These are phyloP conservation scores for Rhododendron molle DNA, from an alignment of 148 eudicot species.

Conservation along the genomic window DNA sequence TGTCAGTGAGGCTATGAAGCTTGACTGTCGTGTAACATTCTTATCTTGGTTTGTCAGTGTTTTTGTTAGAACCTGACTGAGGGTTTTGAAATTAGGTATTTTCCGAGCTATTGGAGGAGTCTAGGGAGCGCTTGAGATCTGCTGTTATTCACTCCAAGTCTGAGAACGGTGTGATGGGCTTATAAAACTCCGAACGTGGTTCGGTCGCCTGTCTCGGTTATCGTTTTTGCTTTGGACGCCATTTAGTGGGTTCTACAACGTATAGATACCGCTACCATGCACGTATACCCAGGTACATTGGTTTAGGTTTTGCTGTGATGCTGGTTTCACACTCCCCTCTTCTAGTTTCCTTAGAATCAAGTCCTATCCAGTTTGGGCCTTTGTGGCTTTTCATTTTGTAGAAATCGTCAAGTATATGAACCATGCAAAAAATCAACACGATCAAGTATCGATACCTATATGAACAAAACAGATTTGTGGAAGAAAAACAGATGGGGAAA, in stretches of 20 bases:
- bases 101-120: not conserved
- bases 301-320: not conserved
- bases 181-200: not conserved
- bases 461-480: too few relatives aligned
- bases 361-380: not conserved
- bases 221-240: not conserved
- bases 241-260: not conserved
- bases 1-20: not conserved
- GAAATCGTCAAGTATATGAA: not conserved
- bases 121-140: not conserved
- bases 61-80: not conserved
- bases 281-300: not conserved
- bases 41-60: not conserved
- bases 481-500: not conserved
- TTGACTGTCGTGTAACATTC: not conserved
- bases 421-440: not conserved
- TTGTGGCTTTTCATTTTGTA: not conserved
- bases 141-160: not conserved
- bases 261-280: not conserved
- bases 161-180: not conserved
- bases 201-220: not conserved
- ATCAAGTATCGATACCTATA: not conserved
- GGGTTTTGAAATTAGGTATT: not conserved
- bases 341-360: not conserved
- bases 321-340: not conserved